Evolutionary conservation across 2,329 filamentous ascomycete species (phyloP), one percentile per base, ranked within the genome.

Genomic region (Geoglossum cookeanum): DNA sequence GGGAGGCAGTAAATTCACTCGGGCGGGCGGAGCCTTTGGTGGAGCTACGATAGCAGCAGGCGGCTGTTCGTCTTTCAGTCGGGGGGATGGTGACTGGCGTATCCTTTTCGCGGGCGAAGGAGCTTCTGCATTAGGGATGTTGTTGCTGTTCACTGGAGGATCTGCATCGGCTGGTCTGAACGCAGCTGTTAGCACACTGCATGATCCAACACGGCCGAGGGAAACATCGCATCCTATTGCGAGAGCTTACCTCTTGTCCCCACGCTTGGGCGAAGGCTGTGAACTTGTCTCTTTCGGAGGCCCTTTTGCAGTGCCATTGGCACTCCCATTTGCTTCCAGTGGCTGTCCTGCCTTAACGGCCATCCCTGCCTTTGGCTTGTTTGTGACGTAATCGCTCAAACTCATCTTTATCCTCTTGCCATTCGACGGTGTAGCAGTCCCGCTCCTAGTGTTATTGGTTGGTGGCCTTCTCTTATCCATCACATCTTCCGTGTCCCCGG

Each of bases 351-450:
- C 48, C 32, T 52, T 52, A 13, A 7, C 22, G 29, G 49, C 30
- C 15, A 22, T 53, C n/a, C 49, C 30, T 63, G 64, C 52, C 58
- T 60, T 49, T 65, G 60, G 15, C 64, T 79, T 79, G 59, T 74
- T 77, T 67, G 42, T 45, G n/a, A 78, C 81, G 67, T 82, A 83
- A 44, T 77, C 78, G 47, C 73, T 77, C 56, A 83, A 66, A 57
- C 71, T 80, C 60, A 83, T 81, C 66, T 80, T 82, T 4, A 22
- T 13, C 70, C 80, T 82, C 68, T 78, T 81, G 29, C 66, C 61
- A 72, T 72, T 44, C 13, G 33, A 55, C 15, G 54, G 54, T 6
- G 54, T 55, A 22, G 37, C 44, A 39, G 54, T 45, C 11, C 54
- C 54, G 44, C 44, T 53, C 37, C 49, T 15, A 15, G 49, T 33